phyloP scores from a whole-genome alignment of 163 green algal genomes.

The Botryococcus braunii region DNA sequence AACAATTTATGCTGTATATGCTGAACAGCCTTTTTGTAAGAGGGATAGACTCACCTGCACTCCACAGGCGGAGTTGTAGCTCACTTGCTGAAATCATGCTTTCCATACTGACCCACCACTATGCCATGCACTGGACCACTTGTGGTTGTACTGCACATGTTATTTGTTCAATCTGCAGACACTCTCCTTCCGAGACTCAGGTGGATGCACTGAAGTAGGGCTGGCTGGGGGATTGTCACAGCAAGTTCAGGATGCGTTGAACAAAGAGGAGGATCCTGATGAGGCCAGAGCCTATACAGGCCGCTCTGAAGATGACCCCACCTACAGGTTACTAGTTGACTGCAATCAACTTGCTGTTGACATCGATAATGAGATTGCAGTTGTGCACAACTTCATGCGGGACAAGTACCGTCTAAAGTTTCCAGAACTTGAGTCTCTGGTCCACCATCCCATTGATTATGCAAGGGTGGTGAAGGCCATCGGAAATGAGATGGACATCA shows the following conservation, averaged over 20 bases:
- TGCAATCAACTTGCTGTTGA: conserved; percentile 93
- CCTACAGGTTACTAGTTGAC: conserved; percentile 85
- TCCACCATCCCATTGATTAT: conserved; percentile 91
- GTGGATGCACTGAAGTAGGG: background rate
- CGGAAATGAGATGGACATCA: conserved; percentile 77
- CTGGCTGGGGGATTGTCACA: background rate
- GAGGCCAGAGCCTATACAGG: conserved; percentile 13
- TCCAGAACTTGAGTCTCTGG: conserved; percentile 90
- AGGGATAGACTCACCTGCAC: too few relatives aligned
- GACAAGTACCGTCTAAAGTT: conserved; percentile 81
- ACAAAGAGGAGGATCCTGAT: conserved; percentile 9
- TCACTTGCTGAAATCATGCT: background rate
- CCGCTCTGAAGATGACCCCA: conserved; percentile 58
- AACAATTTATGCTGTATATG: too few relatives aligned
- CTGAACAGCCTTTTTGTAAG: too few relatives aligned
- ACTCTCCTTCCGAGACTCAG: background rate
- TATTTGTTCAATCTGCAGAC: background rate
- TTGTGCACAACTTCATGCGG: conserved; percentile 84
- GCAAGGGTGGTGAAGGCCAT: conserved; percentile 85
- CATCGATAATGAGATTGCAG: conserved; percentile 88
- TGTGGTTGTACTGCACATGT: background rate
- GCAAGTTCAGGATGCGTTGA: conserved; percentile 22
- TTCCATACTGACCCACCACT: background rate
- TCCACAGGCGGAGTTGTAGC: background rate
- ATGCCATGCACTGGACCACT: background rate